Evolutionary conservation across 257 asterid species (phyloP), one percentile per base, ranked within the genome.

Genomic region (Euphrasia confusa): DNA sequence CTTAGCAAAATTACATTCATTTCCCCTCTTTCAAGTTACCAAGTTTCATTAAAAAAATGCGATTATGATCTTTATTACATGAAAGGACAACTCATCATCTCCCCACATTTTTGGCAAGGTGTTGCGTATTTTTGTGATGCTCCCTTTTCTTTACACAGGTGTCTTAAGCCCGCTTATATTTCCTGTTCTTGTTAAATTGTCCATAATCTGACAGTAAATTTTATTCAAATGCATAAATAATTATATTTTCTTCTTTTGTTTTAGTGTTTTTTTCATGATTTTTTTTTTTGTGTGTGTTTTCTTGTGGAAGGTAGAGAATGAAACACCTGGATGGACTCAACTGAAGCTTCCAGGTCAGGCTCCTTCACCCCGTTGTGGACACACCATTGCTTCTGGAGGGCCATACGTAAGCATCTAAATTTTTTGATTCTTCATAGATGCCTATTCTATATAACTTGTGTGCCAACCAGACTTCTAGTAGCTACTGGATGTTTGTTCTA

Each of bases 271-370:
- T 33, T 66, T 54, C 68, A n/a, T 74, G 39, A 63, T 74, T 68
- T 21, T 39, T 72, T 32, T 70, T 63, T n/a, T n/a, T n/a, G n/a
- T n/a, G n/a, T 61, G 57, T n/a, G 17, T 45, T 83, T 69, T 76
- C 59, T 81, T 82, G 91, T 80, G 95, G 94, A 89, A 81, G 96
- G 84, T 82, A 89, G 99, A 89, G 79, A 85, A 85, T 75, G 99
- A 93, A 82, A 74, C 81, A 62, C 97, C 97, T 58, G 97, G 97
- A 60, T 93, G 99, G 99, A 89, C 99, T 69, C 99, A 93, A 69
- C 58, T 93, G 80, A 93, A 87, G 85, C 94, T 93, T 82, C 99
- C 99, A 13, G 99, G 99, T 57, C 99, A 93, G 83, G 85, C 99
- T 76, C 99, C 99, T 69, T 80, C 97, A 45, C 79, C 99, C 48